Base-by-base conservation (phyloP, 2,329 filamentous ascomycete genomes). In the Botryotinia calthae region DNA sequence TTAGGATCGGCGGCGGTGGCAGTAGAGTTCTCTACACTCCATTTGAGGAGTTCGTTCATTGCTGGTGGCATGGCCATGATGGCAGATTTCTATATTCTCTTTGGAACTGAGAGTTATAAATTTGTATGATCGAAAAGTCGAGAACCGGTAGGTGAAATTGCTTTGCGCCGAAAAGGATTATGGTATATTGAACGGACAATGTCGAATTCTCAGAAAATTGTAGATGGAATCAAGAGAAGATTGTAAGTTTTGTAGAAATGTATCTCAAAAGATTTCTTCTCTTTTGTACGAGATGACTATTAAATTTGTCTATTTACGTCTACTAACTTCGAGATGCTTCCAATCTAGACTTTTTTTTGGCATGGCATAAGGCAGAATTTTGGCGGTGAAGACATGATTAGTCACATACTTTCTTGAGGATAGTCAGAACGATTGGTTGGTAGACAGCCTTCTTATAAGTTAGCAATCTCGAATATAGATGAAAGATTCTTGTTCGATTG, bases 11-110 rank as follows among this genome's bases (percentile, higher is more conserved):
- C 65, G 31, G 68, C 70, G 54, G 77, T 75, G 72, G 83, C 81
- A 54, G 83, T 82, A 61, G 88, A 88, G 81, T 92, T 91, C 79
- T 90, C 84, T 79, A 92, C 86, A 78, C 78, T 76, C 75, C 80
- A 82, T 78, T 82, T 81, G 34, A 82, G 79, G 74, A 82, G 79
- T 44, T 77, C 74, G 73, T 79, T 80, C 70, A 82, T 77, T 28
- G 74, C 76, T 70, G 78, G 78, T 70, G 80, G 77, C 79, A 80
- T 79, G 31, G 37, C 69, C 69, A 71, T 71, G 22, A 51, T 65
- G 46, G 44, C 8, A 51, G 59, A 54, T 51, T n/a, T 56, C 10
- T 28, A 18, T 25, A 8, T 67, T 28, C 9, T 28, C 40, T 54
- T 6, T 22, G 28, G 12, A 37, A 12, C 18, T 22, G 25, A 42